Conservation (phyloP, 768 basidiomycete genomes). For the Flagelloscypha sp. region DNA sequence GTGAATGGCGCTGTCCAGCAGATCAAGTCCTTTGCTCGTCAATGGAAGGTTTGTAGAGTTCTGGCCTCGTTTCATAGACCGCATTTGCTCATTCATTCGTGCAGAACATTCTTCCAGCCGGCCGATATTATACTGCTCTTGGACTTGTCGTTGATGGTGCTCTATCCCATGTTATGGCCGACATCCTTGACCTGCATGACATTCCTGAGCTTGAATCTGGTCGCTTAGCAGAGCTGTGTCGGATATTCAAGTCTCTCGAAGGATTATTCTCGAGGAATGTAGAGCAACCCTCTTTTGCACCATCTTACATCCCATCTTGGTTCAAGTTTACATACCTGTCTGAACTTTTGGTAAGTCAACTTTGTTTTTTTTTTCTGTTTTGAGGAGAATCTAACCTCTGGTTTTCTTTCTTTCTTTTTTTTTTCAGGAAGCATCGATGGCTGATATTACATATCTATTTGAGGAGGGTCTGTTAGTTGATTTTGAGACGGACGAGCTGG, state of each 20-base stretch:
- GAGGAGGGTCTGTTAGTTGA: constrained; percentile 87
- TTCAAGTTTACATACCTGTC: constrained; percentile 92
- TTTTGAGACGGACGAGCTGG: constrained; percentile 78
- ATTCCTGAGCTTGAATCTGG: constrained; percentile 87
- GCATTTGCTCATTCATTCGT: constrained; percentile 1
- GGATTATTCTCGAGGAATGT: constrained; percentile 67
- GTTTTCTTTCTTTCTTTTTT: constrained; percentile 3
- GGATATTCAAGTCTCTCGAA: constrained; percentile 71
- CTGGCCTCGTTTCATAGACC: background rate
- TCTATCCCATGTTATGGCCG: constrained; percentile 57
- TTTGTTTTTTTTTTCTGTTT: background rate
- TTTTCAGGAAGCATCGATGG: constrained; percentile 79
- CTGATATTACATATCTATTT: constrained; percentile 86
- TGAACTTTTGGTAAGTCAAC: constrained; percentile 68
- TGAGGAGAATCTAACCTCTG: background rate
- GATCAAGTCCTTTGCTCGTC: constrained; percentile 53
- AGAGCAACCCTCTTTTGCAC: constrained; percentile 65
- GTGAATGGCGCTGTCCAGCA: constrained; percentile 55
- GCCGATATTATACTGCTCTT: constrained; percentile 62
- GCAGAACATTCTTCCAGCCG: constrained; percentile 62
- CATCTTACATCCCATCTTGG: constrained; percentile 87
- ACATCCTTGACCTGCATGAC: constrained; percentile 71
- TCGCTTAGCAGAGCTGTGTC: constrained; percentile 72
- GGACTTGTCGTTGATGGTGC: constrained; percentile 65
- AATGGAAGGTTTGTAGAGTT: constrained; percentile 56